phyloP scores from a whole-genome alignment of 2,329 filamentous ascomycete species.

The Colletotrichum godetiae region DNA sequence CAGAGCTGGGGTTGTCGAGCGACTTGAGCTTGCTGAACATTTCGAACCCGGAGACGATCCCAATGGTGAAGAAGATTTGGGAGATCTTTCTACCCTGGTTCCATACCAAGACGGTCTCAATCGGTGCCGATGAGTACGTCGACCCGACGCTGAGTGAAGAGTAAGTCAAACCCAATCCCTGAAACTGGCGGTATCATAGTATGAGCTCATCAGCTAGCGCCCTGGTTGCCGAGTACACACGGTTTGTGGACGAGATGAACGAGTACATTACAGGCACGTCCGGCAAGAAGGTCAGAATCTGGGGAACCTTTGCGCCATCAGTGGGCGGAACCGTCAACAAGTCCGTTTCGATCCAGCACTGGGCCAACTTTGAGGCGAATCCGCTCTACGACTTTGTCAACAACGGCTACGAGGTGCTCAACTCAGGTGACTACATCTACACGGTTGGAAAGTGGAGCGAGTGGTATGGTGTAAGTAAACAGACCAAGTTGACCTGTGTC shows the following conservation, averaged over 20 bases:
- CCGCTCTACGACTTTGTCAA: slow-evolving; percentile 37
- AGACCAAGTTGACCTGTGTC: background rate
- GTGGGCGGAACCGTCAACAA: slow-evolving; percentile 26
- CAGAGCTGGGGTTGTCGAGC: slow-evolving; percentile 59
- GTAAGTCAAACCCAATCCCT: slow-evolving; percentile 19
- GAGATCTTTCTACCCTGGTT: slow-evolving; percentile 65
- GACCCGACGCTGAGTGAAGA: slow-evolving; percentile 46
- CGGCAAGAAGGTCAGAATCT: slow-evolving; percentile 49
- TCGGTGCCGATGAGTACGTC: slow-evolving; percentile 67
- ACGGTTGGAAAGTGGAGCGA: slow-evolving; percentile 40
- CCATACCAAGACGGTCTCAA: slow-evolving; percentile 63
- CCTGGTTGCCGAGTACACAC: slow-evolving; percentile 60
- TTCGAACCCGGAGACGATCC: slow-evolving; percentile 61
- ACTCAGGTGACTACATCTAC: slow-evolving; percentile 41
- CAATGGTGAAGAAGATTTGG: slow-evolving; percentile 63
- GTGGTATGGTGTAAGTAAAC: slow-evolving; percentile 13
- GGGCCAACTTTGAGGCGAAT: slow-evolving; percentile 39
- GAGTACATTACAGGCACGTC: slow-evolving; percentile 56
- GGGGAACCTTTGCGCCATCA: slow-evolving; percentile 55
- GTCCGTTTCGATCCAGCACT: slow-evolving; percentile 50
- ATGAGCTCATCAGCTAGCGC: background rate
- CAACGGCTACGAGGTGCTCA: slow-evolving; percentile 40
- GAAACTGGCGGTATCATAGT: fast-evolving
- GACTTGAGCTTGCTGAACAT: slow-evolving; percentile 59
- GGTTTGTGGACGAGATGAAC: slow-evolving; percentile 57